Evolutionary conservation across 2,329 filamentous ascomycete genomes (phyloP).

Genomic region (Chaetomium strumarium): DNA sequence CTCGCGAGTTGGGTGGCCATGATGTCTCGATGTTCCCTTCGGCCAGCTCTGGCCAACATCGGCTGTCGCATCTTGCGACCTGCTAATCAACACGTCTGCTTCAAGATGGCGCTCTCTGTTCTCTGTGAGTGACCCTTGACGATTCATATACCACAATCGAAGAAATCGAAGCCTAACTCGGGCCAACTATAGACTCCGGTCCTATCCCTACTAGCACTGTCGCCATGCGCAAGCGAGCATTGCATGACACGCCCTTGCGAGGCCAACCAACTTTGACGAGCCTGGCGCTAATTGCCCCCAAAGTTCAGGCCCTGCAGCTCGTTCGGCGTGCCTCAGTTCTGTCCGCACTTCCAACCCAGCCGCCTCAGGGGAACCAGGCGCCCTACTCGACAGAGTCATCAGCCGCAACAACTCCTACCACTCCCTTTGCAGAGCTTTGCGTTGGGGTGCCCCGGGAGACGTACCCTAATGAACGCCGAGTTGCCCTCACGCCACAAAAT

Average conservation of each 20-base stretch:
- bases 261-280: slow-evolving; percentile 19
- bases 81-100: slow-evolving; percentile 12
- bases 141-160: neutral
- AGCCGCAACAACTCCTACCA: slow-evolving; percentile 38
- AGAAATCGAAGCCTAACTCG: slow-evolving; percentile 11
- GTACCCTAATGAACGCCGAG: slow-evolving; percentile 72
- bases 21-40: slow-evolving; percentile 21
- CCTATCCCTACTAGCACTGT: slow-evolving; percentile 11
- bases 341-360: slow-evolving; percentile 22
- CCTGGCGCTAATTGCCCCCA: slow-evolving; percentile 24
- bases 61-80: slow-evolving; percentile 12
- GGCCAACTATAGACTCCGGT: slow-evolving; percentile 10
- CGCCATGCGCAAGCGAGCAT: slow-evolving; percentile 30
- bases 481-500: slow-evolving; percentile 80
- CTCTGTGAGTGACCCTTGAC: slow-evolving; percentile 17
- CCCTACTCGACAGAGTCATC: slow-evolving; percentile 41
- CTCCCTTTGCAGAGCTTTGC: slow-evolving; percentile 64
- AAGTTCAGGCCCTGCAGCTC: slow-evolving; percentile 32
- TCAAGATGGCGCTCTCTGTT: slow-evolving; percentile 7
- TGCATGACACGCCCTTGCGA: slow-evolving; percentile 34
- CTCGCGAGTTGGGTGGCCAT: slow-evolving; percentile 14
- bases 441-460: slow-evolving; percentile 76
- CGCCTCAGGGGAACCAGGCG: slow-evolving; percentile 11
- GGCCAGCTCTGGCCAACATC: slow-evolving; percentile 22
- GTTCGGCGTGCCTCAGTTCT: slow-evolving; percentile 37